Percentiles rank a stretch among this genome's conserved stretches.
These are phyloP conservation scores for Podosphaera fusca DNA, from an alignment of 2,329 filamentous ascomycete genomes.

Conservation along the genomic window DNA sequence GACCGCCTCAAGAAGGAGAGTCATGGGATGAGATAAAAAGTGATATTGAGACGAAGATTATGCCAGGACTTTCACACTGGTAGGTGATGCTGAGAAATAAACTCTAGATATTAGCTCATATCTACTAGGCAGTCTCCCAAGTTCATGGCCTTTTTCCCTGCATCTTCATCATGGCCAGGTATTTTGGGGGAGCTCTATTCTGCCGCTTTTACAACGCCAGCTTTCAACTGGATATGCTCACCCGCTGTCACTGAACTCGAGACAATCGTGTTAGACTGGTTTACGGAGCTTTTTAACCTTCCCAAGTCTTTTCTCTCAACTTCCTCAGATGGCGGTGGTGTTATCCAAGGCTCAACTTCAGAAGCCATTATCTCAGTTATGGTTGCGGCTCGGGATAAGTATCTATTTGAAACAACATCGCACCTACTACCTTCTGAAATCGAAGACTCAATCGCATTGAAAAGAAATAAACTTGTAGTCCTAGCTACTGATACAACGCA, in stretches of 20 bases:
- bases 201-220: slow-evolving; percentile 66
- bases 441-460: slow-evolving; percentile 44
- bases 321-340: slow-evolving; percentile 48
- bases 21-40: slow-evolving; percentile 57
- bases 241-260: slow-evolving; percentile 85
- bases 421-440: slow-evolving; percentile 29
- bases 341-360: slow-evolving; percentile 81
- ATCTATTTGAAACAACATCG: slow-evolving; percentile 36
- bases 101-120: background rate
- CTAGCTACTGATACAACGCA: slow-evolving; percentile 62
- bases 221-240: slow-evolving; percentile 94
- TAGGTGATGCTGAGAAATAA: slow-evolving; percentile 11
- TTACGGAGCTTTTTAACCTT: slow-evolving; percentile 51
- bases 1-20: slow-evolving; percentile 42
- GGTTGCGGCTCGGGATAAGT: slow-evolving; percentile 67
- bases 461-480: slow-evolving; percentile 53
- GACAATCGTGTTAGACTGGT: slow-evolving; percentile 81
- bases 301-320: slow-evolving; percentile 53
- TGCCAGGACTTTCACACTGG: slow-evolving; percentile 85
- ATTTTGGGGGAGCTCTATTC: slow-evolving; percentile 88
- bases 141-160: slow-evolving; percentile 92
- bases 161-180: slow-evolving; percentile 55
- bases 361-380: slow-evolving; percentile 74
- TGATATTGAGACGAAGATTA: slow-evolving; percentile 67
- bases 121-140: slow-evolving; percentile 51